Evolutionary conservation across 768 basidiomycete species (phyloP).

Genomic region (Suillus placidus): DNA sequence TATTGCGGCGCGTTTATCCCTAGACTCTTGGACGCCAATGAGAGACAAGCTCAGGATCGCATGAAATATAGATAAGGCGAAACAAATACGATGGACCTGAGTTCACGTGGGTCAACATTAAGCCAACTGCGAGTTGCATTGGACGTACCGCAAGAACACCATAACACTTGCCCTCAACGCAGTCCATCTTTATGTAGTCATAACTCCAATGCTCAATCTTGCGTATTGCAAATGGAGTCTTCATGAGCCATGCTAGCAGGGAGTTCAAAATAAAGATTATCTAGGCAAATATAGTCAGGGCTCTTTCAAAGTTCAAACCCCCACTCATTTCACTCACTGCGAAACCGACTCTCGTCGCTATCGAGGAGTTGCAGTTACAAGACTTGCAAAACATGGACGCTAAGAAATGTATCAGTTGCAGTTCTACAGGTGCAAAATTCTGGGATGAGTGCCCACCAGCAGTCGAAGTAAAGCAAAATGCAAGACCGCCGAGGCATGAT

Average conservation of each 20-base stretch:
- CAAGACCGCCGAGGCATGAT: conserved; percentile 81
- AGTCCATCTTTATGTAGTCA: conserved; percentile 99
- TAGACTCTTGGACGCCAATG: conserved; percentile 87
- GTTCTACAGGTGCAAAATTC: conserved; percentile 14
- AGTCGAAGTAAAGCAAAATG: conserved; percentile 86
- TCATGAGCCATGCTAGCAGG: conserved; percentile 96
- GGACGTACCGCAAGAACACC: conserved; percentile 87
- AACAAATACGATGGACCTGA: conserved; percentile 94
- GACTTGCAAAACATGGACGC: conserved; percentile 98
- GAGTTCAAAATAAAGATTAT: conserved; percentile 96
- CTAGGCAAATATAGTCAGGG: conserved; percentile 40
- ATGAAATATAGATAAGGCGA: conserved; percentile 90
- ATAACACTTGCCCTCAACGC: conserved; percentile 90
- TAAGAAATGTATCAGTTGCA: conserved; percentile 28
- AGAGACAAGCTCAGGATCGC: conserved; percentile 76
- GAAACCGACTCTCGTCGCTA: conserved; percentile 95
- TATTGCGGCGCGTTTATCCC: conserved; percentile 89
- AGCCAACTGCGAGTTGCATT: conserved; percentile 4
- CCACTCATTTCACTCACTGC: conserved; percentile 57
- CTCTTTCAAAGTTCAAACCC: not conserved
- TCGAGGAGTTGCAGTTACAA: conserved; percentile 98
- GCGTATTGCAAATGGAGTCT: conserved; percentile 83
- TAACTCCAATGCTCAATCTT: conserved; percentile 91
- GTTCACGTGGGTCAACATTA: conserved; percentile 9
- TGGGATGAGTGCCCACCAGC: conserved; percentile 56